Evolutionary conservation across 2,329 filamentous ascomycete species (phyloP).

Genomic region (Gaeumannomyces tritici): DNA sequence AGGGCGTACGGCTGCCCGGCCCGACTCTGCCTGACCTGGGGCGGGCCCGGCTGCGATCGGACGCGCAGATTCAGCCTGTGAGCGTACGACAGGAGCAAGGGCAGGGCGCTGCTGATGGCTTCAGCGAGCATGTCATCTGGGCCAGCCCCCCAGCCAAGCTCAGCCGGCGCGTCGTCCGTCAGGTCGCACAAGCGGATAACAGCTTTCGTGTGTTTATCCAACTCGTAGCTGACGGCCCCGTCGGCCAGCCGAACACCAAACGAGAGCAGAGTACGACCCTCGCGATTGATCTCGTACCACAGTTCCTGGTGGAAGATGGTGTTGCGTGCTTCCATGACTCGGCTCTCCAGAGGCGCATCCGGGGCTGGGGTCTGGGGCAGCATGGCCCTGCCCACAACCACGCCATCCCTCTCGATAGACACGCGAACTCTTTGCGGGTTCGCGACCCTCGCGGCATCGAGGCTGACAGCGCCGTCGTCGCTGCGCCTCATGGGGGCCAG

Average conservation of each 20-base stretch:
- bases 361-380: slow-evolving; percentile 43
- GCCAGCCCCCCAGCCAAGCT: slow-evolving; percentile 6
- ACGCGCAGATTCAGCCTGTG: slow-evolving; percentile 64
- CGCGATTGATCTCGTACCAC: slow-evolving; percentile 80
- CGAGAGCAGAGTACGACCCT: slow-evolving; percentile 63
- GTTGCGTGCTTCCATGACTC: slow-evolving; percentile 67
- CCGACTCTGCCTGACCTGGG: slow-evolving; percentile 23
- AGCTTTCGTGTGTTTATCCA: slow-evolving; percentile 45
- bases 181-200: slow-evolving; percentile 58
- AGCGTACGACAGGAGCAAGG: slow-evolving; percentile 68
- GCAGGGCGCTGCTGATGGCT: slow-evolving; percentile 55
- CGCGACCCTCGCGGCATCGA: slow-evolving; percentile 53
- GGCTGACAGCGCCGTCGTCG: slow-evolving; percentile 62
- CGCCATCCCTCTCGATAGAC: slow-evolving; percentile 47
- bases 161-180: slow-evolving; percentile 28
- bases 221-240: slow-evolving; percentile 43
- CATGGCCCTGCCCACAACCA: slow-evolving; percentile 46
- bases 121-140: slow-evolving; percentile 48
- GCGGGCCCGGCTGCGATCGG: slow-evolving; percentile 48
- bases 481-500: slow-evolving; percentile 69
- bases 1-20: slow-evolving; percentile 36
- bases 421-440: slow-evolving; percentile 57
- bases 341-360: slow-evolving; percentile 52
- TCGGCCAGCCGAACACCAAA: slow-evolving; percentile 59
- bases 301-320: slow-evolving; percentile 78